Percentiles rank a stretch among this genome's conserved stretches.
Evolutionary conservation across 129 eudicot species (phyloP).

Genomic region (Cynara cardunculus): DNA sequence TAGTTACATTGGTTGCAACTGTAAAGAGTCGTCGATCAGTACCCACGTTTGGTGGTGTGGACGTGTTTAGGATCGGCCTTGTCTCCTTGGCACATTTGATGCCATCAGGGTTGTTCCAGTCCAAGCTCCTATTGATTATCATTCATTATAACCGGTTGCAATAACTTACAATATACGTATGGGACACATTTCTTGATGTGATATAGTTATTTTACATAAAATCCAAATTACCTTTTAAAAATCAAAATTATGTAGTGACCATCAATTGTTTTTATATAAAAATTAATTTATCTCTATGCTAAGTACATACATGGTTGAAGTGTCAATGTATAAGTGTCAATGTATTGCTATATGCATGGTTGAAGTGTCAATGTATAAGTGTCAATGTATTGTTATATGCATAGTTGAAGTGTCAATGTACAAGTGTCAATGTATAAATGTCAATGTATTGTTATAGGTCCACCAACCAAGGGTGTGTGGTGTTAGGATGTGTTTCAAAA

Average conservation of each 20-base stretch:
- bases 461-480: constrained; percentile 4
- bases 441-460: neutral
- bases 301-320: neutral
- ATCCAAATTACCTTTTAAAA: neutral
- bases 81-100: constrained; percentile 85
- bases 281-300: too few species aligned
- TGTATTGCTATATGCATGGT: too few species aligned
- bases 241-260: too few species aligned
- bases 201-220: neutral
- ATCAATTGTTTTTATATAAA: too few species aligned
- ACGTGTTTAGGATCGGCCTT: constrained; percentile 58
- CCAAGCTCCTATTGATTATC: constrained; percentile 57
- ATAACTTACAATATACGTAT: neutral
- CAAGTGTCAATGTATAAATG: too few species aligned
- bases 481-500: neutral
- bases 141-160: neutral
- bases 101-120: constrained; percentile 81
- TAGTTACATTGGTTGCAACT: constrained; percentile 50
- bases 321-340: neutral
- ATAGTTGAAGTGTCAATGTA: constrained; percentile 3
- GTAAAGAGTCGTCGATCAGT: constrained; percentile 64
- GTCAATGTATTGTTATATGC: too few species aligned
- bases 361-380: constrained; percentile 3
- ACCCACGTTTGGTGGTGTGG: constrained; percentile 60
- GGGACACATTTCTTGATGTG: neutral